A percentile compares a stretch with the other conserved stretches of the same genome.
Conservation (phyloP, 2,329 filamentous ascomycete genomes). For the Iodosphaeria phyllophila region DNA sequence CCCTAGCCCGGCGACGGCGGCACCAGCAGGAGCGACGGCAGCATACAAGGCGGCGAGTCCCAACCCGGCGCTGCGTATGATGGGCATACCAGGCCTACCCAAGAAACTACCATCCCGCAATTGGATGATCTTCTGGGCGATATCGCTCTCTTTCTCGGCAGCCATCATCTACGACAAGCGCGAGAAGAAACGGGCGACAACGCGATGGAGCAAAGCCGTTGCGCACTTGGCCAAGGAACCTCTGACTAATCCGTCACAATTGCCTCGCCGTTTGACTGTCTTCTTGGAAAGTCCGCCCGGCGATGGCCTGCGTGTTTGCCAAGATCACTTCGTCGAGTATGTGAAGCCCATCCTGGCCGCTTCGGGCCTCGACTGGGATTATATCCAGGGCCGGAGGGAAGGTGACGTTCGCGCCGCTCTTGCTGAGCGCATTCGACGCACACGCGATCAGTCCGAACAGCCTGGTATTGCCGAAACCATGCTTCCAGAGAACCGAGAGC, state of each 20-base stretch:
- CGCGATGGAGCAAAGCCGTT: constrained; percentile 74
- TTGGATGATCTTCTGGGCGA: constrained; percentile 85
- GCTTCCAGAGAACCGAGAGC: constrained; percentile 25
- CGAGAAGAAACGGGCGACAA: constrained; percentile 68
- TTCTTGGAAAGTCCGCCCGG: constrained; percentile 74
- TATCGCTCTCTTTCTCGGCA: constrained; percentile 59
- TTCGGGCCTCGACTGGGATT: constrained; percentile 88
- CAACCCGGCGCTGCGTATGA: constrained; percentile 60
- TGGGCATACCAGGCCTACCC: constrained; percentile 72
- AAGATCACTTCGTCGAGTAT: constrained; percentile 92
- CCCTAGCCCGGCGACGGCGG: constrained; percentile 1
- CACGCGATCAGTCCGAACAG: constrained; percentile 36
- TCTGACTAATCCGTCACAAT: constrained; percentile 44
- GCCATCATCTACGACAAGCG: constrained; percentile 83
- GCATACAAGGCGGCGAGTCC: constrained; percentile 26
- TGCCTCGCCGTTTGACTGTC: constrained; percentile 72
- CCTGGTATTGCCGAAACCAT: constrained; percentile 13
- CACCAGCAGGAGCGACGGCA: constrained; percentile 1
- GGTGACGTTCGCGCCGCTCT: constrained; percentile 81
- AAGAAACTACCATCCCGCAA: constrained; percentile 82
- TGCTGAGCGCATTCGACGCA: constrained; percentile 69
- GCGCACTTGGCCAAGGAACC: constrained; percentile 67
- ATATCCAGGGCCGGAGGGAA: constrained; percentile 77
- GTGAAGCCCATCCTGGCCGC: constrained; percentile 83
- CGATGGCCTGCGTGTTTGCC: constrained; percentile 65